Base-by-base conservation (phyloP, 129 eudicot genomes). In the Solidago caesia region DNA sequence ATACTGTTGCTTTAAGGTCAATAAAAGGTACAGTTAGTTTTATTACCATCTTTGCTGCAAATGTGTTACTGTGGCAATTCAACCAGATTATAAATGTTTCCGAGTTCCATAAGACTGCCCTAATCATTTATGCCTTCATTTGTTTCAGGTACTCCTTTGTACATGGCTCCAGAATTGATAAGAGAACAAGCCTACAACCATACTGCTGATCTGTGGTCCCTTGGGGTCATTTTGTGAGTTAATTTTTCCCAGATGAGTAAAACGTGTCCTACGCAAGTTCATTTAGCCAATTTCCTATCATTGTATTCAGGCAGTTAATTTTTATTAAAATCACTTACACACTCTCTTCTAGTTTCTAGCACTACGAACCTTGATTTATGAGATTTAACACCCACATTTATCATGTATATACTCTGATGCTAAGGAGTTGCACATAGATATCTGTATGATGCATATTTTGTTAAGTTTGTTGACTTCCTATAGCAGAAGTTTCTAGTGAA, bases 111-210 rank as follows among this genome's bases (percentile, higher is more conserved):
- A 62, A 44, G 59, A 8, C 58, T 58, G 29, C 55, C 75, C 74
- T 76, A 44, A 14, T 73, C 46, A 48, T 43, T 62, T 48, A 8
- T 78, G 70, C 53, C 41, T 47, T n/a, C 5, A 57, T 58, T 58
- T 70, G 15, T 74, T 72, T 77, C 74, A 94, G 99, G 99, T 65
- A 93, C 97, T 72, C 98, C 98, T 26, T 68, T 93, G 60, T 90
- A 94, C 85, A 94, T 94, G 99, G 99, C 99, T 75, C 98, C 99
- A 64, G 96, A 94, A 83, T 72, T 94, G 76, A 97, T 94, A 56
- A 81, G 96, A 53, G 96, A 90, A 80, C 93, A 94, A 59, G 93
- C 96, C 2, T 94, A 91, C 89, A 94, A 87, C 71, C 93, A 90
- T 81, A 90, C 97, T 13, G 97, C 87, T 68, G 99, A 94, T 76